Percentiles rank a stretch among this genome's conserved stretches.
Conservation (phyloP, 306 rosid genomes). For the Pyrus betulifolia region DNA sequence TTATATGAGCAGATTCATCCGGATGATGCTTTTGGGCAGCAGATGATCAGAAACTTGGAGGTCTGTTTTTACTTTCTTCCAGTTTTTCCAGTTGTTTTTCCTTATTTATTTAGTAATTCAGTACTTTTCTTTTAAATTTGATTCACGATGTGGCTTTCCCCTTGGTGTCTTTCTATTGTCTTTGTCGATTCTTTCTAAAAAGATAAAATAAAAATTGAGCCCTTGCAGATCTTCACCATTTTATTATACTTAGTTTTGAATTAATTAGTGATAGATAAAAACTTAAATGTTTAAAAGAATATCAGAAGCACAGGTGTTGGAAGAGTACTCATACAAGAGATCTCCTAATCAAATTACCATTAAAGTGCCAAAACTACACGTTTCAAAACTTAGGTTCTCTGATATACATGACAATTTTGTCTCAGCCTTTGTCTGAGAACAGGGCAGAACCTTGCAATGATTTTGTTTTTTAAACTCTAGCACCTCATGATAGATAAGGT, state of each 20-base stretch:
- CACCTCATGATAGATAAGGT: background rate
- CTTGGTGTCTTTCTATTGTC: background rate
- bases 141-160: background rate
- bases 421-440: background rate
- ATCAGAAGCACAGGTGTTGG: background rate
- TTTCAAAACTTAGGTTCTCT: background rate
- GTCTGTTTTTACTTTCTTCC: conserved; percentile 22
- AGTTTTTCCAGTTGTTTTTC: background rate
- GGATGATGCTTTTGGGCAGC: conserved; percentile 93
- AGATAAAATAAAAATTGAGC: background rate
- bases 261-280: background rate
- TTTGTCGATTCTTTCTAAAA: too few relatives aligned
- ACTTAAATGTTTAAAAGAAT: background rate
- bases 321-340: background rate
- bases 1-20: conserved; percentile 98
- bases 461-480: background rate
- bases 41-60: conserved; percentile 93
- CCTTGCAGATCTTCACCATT: background rate
- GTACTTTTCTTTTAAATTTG: background rate
- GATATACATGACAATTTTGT: background rate
- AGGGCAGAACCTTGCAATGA: background rate
- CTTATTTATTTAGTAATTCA: background rate
- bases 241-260: background rate
- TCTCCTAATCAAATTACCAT: background rate
- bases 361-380: background rate